Evolutionary conservation across 2,329 filamentous ascomycete species (phyloP), one percentile per base, ranked within the genome.

Genomic region (Clonostachys sp.): DNA sequence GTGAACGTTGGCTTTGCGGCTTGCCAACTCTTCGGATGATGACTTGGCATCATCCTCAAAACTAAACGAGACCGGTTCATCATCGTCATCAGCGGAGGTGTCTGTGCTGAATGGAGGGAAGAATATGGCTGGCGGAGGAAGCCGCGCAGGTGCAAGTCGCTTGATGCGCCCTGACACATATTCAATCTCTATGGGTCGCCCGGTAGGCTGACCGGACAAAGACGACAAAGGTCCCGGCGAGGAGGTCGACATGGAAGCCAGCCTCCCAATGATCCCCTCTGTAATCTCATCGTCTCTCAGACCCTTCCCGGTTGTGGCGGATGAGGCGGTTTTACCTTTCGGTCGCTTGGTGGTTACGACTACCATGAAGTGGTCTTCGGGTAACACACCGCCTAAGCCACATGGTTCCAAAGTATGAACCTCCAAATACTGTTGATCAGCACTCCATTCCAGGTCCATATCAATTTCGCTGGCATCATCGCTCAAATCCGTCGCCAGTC

Each of bases 301-400:
- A 46, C 16, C 45, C 46, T 13, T 45, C 49, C 14, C 7, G 42
- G 13, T 16, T 33, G 6, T 10, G 24, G 8, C 3, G 9, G 42
- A 44, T 12, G 40, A 34, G 6, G 39, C 33, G 14, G 13, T 8
- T 17, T 65, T 58, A 12, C 55, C 51, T 24, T 64, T 72, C 0
- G 68, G 61, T 14, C 77, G 67, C 39, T 64, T 70, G 1, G 78
- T 81, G 3, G 69, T 70, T 3, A 84, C 80, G 3, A 75, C 66
- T 1, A 84, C 65, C 39, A 75, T 68, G 50, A 86, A 85, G 51
- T 85, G 81, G 51, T 86, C 83, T n/a, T 84, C 80, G 0, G 82
- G 81, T 24, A 73, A 64, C 0, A 83, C 74, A 13, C 80, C 80
- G 6, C 78, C 80, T 0, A 86, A 59, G 1, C 83, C 83, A 42